Percentiles rank a stretch among this genome's conserved stretches.
phyloP scores from a whole-genome alignment of 495 filamentous ascomycete genomes.

The Parachaetomium inaequale region DNA sequence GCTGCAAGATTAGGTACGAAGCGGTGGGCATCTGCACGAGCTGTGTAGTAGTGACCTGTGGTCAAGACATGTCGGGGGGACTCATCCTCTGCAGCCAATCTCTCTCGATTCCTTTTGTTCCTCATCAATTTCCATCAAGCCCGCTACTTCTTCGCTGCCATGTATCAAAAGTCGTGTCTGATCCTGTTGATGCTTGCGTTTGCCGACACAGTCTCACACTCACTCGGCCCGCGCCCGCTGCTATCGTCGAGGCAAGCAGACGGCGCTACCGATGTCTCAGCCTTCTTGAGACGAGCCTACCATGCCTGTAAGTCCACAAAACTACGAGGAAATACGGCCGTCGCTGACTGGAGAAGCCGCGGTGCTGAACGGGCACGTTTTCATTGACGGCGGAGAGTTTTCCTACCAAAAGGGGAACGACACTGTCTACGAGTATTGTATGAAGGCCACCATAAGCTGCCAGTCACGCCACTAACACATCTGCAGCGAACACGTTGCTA shows the following conservation, averaged over 20 bases:
- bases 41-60: too few relatives aligned
- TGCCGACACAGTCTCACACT: background rate
- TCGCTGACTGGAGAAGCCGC: conserved; percentile 14
- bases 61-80: too few relatives aligned
- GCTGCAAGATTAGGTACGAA: too few relatives aligned
- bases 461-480: background rate
- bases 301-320: conserved; percentile 24
- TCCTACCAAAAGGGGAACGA: conserved; percentile 17
- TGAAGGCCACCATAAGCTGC: background rate
- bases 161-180: too few relatives aligned
- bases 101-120: too few relatives aligned
- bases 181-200: background rate
- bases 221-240: too few relatives aligned
- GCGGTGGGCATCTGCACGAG: too few relatives aligned
- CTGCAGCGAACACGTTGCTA: conserved; percentile 22
- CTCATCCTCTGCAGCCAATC: too few relatives aligned
- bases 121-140: too few relatives aligned
- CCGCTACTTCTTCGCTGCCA: too few relatives aligned
- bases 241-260: conserved; percentile 23
- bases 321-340: too few relatives aligned
- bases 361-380: conserved; percentile 23
- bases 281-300: conserved; percentile 25
- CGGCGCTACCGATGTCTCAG: conserved; percentile 15
- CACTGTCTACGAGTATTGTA: conserved; percentile 24
- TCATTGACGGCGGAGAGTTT: conserved; percentile 27